Percentiles rank a stretch among this genome's conserved stretches.
Conservation (phyloP, 208 protist species). For the Leishmania lainsoni region DNA sequence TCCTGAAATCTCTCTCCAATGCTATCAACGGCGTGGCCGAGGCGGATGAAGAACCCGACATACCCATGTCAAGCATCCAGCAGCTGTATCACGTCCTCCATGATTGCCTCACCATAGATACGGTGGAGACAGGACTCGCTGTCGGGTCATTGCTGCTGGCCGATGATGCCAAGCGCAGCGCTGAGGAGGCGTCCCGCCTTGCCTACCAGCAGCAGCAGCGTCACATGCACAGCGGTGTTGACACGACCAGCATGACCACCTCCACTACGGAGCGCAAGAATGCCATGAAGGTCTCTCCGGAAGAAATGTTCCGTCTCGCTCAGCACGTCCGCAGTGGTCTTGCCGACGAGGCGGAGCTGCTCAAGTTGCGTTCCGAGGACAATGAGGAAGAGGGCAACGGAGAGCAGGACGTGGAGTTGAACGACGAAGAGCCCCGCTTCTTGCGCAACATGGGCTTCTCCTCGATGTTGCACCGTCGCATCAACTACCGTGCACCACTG, state of each 20-base stretch:
- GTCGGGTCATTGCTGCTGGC: conserved; percentile 72
- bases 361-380: conserved; percentile 69
- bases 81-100: conserved; percentile 65
- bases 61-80: conserved; percentile 57
- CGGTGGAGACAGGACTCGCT: conserved; percentile 47
- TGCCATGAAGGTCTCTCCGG: conserved; percentile 80
- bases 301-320: conserved; percentile 89
- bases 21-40: conserved; percentile 29
- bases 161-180: conserved; percentile 45
- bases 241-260: conserved; percentile 42
- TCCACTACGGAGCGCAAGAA: conserved; percentile 52
- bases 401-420: conserved; percentile 74
- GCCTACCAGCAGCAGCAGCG: conserved; percentile 46
- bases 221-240: conserved; percentile 21
- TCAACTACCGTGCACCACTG: conserved; percentile 84
- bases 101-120: conserved; percentile 36
- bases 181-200: conserved; percentile 51
- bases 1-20: conserved; percentile 20
- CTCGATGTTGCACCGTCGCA: conserved; percentile 48
- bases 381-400: conserved; percentile 50
- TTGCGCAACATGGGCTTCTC: conserved; percentile 63
- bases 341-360: conserved; percentile 80
- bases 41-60: conserved; percentile 36
- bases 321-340: conserved; percentile 83
- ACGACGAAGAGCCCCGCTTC: conserved; percentile 84